phyloP scores from a whole-genome alignment of 2,329 filamentous ascomycete genomes.

The Phialophora macrospora region DNA sequence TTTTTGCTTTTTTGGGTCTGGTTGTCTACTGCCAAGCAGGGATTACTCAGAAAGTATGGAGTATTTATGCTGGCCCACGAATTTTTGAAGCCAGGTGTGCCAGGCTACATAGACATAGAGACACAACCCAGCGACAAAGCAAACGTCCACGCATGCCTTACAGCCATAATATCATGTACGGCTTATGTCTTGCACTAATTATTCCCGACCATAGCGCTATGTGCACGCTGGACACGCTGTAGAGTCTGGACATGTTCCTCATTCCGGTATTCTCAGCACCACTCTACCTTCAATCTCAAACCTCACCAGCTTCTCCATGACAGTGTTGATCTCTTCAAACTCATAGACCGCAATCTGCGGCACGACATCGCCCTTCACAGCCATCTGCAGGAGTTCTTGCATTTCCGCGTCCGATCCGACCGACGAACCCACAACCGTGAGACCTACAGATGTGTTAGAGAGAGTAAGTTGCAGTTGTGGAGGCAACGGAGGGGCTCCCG shows the following conservation, averaged over 20 bases:
- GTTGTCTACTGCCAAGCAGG: not conserved
- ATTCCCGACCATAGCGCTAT: not conserved
- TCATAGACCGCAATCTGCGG: constrained; percentile 49
- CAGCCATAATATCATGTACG: not conserved
- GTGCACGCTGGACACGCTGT: too few relatives aligned
- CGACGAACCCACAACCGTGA: constrained; percentile 54
- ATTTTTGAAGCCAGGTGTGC: not conserved
- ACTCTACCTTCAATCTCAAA: constrained; percentile 52
- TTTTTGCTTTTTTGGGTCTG: not conserved
- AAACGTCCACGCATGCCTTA: not conserved
- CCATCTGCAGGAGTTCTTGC: constrained; percentile 53
- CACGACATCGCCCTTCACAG: constrained; percentile 49
- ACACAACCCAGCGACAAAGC: not conserved
- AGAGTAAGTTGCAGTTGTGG: not conserved
- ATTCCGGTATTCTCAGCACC: constrained; percentile 46
- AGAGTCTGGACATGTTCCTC: not conserved
- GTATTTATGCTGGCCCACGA: not conserved
- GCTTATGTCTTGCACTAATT: not conserved
- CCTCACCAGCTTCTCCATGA: constrained; percentile 47
- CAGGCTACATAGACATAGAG: not conserved
- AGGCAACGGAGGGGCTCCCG: not conserved
- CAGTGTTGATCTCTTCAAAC: constrained; percentile 50
- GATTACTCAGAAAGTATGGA: not conserved
- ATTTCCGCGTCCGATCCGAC: constrained; percentile 53
- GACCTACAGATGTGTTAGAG: constrained; percentile 30